phyloP scores from a whole-genome alignment of 2,329 filamentous ascomycete species.

The Colletotrichum gloeosporioides region DNA sequence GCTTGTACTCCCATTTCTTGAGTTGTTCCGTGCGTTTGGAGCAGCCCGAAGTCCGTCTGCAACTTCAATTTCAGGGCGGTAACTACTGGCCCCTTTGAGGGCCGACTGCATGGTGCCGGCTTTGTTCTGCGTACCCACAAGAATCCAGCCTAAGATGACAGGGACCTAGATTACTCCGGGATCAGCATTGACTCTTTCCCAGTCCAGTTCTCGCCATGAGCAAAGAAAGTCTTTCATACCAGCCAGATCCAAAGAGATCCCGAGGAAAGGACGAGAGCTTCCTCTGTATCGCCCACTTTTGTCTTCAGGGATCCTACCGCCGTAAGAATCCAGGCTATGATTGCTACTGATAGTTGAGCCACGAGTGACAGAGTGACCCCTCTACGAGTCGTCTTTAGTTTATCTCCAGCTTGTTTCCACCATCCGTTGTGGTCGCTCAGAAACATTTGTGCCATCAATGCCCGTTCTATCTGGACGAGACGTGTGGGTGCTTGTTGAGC shows the following conservation, averaged over 20 bases:
- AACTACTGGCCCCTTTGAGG: too few species aligned
- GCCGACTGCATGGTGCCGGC: not conserved
- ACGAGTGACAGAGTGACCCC: accelerated
- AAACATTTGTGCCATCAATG: not conserved
- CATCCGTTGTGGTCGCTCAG: accelerated
- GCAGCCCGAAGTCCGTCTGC: accelerated
- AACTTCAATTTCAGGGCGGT: not conserved
- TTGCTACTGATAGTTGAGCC: accelerated
- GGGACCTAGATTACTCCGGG: not conserved
- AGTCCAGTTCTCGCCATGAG: too few species aligned
- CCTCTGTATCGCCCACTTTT: not conserved
- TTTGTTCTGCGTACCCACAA: not conserved
- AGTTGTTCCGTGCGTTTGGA: not conserved
- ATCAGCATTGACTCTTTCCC: not conserved
- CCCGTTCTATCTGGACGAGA: not conserved
- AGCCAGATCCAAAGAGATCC: not conserved
- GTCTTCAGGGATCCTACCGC: not conserved
- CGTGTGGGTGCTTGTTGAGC: not conserved
- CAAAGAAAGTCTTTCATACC: not conserved
- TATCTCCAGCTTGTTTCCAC: accelerated
- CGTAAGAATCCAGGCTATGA: not conserved
- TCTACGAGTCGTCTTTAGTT: accelerated
- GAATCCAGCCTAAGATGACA: not conserved
- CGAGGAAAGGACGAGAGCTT: accelerated
- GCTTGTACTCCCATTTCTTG: accelerated